These are phyloP conservation scores for Volvox africanus DNA, from an alignment of 139 green algal genomes.

Conservation along the genomic window DNA sequence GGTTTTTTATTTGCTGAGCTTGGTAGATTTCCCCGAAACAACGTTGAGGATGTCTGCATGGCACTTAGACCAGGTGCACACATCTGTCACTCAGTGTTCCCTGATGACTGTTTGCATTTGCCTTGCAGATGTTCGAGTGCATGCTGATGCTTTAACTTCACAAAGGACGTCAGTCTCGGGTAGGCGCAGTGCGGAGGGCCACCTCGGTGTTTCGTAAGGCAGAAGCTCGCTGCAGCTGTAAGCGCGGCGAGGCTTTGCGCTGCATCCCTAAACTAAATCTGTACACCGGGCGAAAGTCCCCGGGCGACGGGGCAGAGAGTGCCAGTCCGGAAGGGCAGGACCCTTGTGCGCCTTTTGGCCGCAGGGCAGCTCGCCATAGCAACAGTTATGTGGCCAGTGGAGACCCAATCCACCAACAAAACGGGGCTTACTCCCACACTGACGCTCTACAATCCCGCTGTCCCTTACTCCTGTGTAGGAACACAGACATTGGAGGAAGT, in stretches of 20 bases:
- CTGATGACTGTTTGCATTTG: too few species aligned
- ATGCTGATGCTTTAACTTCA: too few species aligned
- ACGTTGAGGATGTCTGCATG: too few species aligned
- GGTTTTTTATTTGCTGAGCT: too few species aligned
- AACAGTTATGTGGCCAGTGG: slow-evolving; percentile 98
- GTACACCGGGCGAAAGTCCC: slow-evolving; percentile 97
- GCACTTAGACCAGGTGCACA: too few species aligned
- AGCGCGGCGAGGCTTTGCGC: slow-evolving; percentile 42
- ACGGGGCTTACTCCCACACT: slow-evolving; percentile 99
- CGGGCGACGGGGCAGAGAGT: slow-evolving; percentile 97
- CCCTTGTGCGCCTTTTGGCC: slow-evolving; percentile 69
- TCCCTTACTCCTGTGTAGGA: not conserved
- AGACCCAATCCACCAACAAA: slow-evolving; percentile 88
- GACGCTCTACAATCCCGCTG: slow-evolving; percentile 70
- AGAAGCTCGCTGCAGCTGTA: slow-evolving; percentile 34
- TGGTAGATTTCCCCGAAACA: too few species aligned
- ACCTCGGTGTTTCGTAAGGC: slow-evolving; percentile 73
- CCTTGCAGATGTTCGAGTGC: too few species aligned
- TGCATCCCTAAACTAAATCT: slow-evolving; percentile 54
- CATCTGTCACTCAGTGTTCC: too few species aligned
- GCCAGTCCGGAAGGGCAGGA: slow-evolving; percentile 91
- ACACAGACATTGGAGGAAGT: too few species aligned
- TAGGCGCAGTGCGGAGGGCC: slow-evolving; percentile 85
- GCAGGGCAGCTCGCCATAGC: slow-evolving; percentile 93
- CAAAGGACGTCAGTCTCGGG: not conserved